A percentile compares a stretch with the other conserved stretches of the same genome.
Evolutionary conservation across 1,284 basidiomycete genomes (phyloP).

Genomic region (Puccinia hordei): DNA sequence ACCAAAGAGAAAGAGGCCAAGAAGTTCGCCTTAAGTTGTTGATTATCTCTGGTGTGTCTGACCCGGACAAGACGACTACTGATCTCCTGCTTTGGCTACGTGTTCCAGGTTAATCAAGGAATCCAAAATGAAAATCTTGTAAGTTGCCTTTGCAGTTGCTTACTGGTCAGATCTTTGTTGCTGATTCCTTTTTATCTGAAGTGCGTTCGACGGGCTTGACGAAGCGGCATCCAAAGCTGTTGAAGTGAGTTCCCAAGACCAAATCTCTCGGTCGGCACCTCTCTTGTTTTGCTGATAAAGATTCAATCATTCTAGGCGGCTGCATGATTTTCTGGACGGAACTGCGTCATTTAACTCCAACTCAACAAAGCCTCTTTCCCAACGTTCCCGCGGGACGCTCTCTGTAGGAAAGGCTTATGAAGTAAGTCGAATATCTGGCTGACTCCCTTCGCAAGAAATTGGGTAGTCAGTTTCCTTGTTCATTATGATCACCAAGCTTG

Average conservation of each 20-base stretch:
- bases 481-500: too few relatives aligned
- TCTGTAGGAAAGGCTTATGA: too few relatives aligned
- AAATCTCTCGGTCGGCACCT: background rate
- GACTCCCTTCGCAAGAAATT: too few relatives aligned
- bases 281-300: background rate
- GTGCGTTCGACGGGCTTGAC: slow-evolving; percentile 78
- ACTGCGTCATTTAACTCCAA: too few relatives aligned
- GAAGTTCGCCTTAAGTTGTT: slow-evolving; percentile 65
- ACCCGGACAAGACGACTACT: slow-evolving; percentile 5
- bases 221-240: slow-evolving; percentile 62
- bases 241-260: slow-evolving; percentile 37
- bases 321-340: background rate
- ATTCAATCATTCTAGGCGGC: background rate
- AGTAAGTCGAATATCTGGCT: too few relatives aligned
- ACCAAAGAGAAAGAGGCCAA: slow-evolving; percentile 96
- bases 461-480: too few relatives aligned
- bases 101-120: slow-evolving; percentile 77
- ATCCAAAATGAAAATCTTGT: slow-evolving; percentile 85
- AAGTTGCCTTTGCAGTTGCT: background rate
- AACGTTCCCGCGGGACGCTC: too few relatives aligned
- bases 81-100: background rate
- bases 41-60: slow-evolving; percentile 38
- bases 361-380: too few relatives aligned
- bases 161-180: slow-evolving; percentile 51
- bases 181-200: slow-evolving; percentile 54